Percentiles rank a stretch among this genome's conserved stretches.
Evolutionary conservation across 2,329 filamentous ascomycete species (phyloP).

Genomic region (Xylaria digitata): DNA sequence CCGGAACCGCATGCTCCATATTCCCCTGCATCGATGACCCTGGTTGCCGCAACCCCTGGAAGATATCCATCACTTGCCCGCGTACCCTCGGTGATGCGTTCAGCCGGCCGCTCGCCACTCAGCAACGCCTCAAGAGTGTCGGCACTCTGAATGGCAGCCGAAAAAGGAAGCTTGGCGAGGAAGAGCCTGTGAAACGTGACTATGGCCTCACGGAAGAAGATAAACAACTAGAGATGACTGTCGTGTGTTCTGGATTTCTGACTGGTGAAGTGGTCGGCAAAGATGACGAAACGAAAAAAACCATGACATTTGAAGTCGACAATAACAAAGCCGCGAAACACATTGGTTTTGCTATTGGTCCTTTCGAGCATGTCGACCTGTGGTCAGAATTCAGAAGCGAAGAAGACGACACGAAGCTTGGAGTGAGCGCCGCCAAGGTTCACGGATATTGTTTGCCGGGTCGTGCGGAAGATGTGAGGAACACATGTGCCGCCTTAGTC

Average conservation of each 20-base stretch:
- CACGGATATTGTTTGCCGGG: conserved; percentile 92
- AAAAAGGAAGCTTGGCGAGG: conserved; percentile 56
- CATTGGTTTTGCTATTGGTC: conserved; percentile 92
- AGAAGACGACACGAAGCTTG: conserved; percentile 91
- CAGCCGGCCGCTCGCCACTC: conserved; percentile 59
- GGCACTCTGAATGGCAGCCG: conserved; percentile 48
- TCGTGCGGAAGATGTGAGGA: conserved; percentile 82
- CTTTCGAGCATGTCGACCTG: conserved; percentile 93
- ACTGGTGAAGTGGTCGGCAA: conserved; percentile 84
- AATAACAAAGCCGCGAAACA: conserved; percentile 85
- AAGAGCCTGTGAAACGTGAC: conserved; percentile 53
- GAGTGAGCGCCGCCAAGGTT: conserved; percentile 86
- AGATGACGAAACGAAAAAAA: conserved; percentile 83
- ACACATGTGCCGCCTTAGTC: conserved; percentile 87
- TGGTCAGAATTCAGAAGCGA: conserved; percentile 86
- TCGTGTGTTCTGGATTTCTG: conserved; percentile 90
- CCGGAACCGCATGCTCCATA: conserved; percentile 83
- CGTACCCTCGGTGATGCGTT: conserved; percentile 85
- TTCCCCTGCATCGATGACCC: conserved; percentile 95
- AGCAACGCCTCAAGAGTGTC: conserved; percentile 47
- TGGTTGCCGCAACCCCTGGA: conserved; percentile 84
- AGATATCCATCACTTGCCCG: conserved; percentile 86
- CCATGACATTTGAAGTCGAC: conserved; percentile 83
- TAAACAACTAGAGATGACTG: conserved; percentile 86
- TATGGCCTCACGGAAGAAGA: conserved; percentile 76